Evolutionary conservation across 2,329 filamentous ascomycete genomes (phyloP), one percentile per base, ranked within the genome.

Genomic region (Taxawa tesnikishii): DNA sequence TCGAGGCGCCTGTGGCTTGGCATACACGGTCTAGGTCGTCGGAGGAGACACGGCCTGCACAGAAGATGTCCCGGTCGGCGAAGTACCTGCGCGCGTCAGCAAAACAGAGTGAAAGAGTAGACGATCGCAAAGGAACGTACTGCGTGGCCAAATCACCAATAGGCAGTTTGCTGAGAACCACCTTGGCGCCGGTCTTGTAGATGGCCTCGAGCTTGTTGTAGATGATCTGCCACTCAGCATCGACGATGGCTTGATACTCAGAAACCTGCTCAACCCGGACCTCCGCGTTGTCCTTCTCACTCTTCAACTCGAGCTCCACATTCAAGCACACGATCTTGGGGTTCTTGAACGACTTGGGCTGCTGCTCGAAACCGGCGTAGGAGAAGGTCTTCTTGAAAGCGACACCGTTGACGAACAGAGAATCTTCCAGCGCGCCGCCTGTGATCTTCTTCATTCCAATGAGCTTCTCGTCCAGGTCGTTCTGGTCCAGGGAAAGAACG

Each of bases 301-400:
- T 88, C 75, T 98, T 98, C 47, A 98, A 70, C 65, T 98, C 90
- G 40, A 98, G 71, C 63, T 98, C 90, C 47, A 98, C 90, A 57
- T 96, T 98, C 47, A 98, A 65, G 62, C 88, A 96, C 39, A 94
- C 83, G 46, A 98, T 93, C 69, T 92, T 93, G 39, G 90, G 90
- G 61, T 94, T 75, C 54, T 72, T 76, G 68, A 98, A 96, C 6
- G 74, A 78, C 64, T 98, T 98, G 44, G 90, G 90, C 65, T 98
- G 90, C 65, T 98, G 90, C 65, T 98, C 90, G 63, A 98, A 98
- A 54, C 90, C 90, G 47, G 90, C 90, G 55, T 98, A 98, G 31
- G 88, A 87, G 60, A 98, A 98, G 4, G 90, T 98, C 75, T 98
- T 98, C 70, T 96, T 96, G 71, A 98, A 98, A 21, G 90, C 88